A percentile compares a stretch with the other conserved stretches of the same genome.
Conservation (phyloP, 1,284 basidiomycete genomes). For the Testicularia cyperi region DNA sequence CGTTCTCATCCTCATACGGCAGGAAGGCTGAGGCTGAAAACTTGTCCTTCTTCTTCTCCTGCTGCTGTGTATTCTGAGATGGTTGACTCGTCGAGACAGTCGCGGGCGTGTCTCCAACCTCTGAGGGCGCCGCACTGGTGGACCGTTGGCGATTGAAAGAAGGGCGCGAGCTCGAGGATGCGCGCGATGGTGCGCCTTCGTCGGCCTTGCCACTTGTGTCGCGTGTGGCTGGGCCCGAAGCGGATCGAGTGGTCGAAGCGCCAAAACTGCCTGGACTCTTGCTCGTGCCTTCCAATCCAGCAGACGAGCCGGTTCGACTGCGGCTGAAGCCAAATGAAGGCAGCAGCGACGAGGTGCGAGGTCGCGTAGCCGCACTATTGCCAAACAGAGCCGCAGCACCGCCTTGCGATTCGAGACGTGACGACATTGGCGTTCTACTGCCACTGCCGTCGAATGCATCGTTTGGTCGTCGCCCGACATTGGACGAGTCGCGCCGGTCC, state of each 20-base stretch:
- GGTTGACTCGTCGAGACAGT: no score
- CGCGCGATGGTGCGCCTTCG: slow-evolving; percentile 7
- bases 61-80: no score
- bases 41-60: slow-evolving; percentile 19
- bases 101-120: slow-evolving; percentile 3
- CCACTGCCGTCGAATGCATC: slow-evolving; percentile 9
- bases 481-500: slow-evolving; percentile 6
- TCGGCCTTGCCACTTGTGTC: no score
- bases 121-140: slow-evolving; percentile 7
- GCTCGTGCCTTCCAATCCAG: slow-evolving; percentile 19
- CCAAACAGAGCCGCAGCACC: slow-evolving; percentile 46
- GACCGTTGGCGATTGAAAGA: slow-evolving; percentile 29
- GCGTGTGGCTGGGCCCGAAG: slow-evolving; percentile 4
- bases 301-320: slow-evolving; percentile 25
- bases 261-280: slow-evolving; percentile 26
- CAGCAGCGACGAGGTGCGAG: slow-evolving; percentile 45
- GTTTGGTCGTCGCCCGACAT: slow-evolving; percentile 15
- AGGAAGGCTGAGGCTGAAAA: slow-evolving; percentile 30
- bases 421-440: slow-evolving; percentile 18
- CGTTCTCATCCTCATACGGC: slow-evolving; percentile 36
- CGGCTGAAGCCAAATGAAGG: slow-evolving; percentile 38
- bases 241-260: neutral
- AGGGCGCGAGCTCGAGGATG: slow-evolving; percentile 20
- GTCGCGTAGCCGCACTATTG: slow-evolving; percentile 20
- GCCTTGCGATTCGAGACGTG: slow-evolving; percentile 39